These are phyloP conservation scores for Capsicum rhomboideum DNA, from an alignment of 257 asterid genomes.

Conservation along the genomic window DNA sequence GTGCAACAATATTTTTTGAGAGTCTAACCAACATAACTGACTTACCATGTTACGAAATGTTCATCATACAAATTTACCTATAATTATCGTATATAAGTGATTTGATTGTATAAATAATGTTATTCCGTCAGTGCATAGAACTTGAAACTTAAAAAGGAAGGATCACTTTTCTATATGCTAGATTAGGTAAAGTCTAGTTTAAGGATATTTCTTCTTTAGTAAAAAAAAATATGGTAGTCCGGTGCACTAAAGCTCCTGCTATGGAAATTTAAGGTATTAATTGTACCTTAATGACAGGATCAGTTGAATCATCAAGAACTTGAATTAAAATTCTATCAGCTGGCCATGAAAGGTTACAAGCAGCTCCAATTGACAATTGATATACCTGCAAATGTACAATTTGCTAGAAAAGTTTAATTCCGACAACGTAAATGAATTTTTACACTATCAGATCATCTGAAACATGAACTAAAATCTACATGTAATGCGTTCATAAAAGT, in stretches of 20 bases:
- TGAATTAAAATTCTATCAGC: constrained; percentile 22
- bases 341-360: constrained; percentile 32
- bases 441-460: neutral
- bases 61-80: neutral
- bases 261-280: neutral
- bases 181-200: too few species aligned
- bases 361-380: constrained; percentile 32
- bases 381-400: constrained; percentile 15
- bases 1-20: neutral
- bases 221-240: too few species aligned
- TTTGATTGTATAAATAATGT: too few species aligned
- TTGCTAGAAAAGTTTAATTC: neutral
- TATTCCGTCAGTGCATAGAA: too few species aligned
- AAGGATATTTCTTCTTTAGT: too few species aligned
- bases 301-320: constrained; percentile 34
- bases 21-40: neutral
- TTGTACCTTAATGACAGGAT: constrained; percentile 21
- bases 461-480: neutral
- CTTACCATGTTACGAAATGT: too few species aligned
- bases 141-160: too few species aligned
- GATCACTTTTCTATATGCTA: too few species aligned
- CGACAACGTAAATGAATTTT: neutral
- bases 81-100: too few species aligned
- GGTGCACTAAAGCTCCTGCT: too few species aligned
- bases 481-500: neutral